A percentile compares a stretch with the other conserved stretches of the same genome.
These are phyloP conservation scores for Ogataea hybrid DNA, from an alignment of 1,139 yeast species.

Conservation along the genomic window DNA sequence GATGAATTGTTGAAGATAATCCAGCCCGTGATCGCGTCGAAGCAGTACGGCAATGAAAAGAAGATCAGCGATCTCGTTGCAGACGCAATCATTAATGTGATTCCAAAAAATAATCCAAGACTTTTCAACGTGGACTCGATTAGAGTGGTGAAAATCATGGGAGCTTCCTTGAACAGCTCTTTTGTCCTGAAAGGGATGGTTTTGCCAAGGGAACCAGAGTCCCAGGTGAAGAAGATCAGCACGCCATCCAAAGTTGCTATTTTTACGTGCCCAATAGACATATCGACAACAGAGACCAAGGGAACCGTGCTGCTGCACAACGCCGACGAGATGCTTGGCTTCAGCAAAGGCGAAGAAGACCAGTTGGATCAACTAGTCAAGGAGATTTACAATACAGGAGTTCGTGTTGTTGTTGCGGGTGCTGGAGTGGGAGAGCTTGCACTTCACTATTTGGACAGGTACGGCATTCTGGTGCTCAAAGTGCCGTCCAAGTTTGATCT, in stretches of 20 bases:
- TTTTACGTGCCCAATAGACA: slow-evolving; percentile 91
- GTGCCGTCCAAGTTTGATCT: slow-evolving; percentile 93
- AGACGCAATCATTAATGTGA: slow-evolving; percentile 77
- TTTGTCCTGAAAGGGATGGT: slow-evolving; percentile 96
- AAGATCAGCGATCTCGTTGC: slow-evolving; percentile 74
- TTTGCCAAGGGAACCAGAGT: slow-evolving; percentile 96
- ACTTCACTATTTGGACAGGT: slow-evolving; percentile 86
- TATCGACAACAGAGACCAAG: slow-evolving; percentile 92
- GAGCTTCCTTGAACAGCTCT: slow-evolving; percentile 71
- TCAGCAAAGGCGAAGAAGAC: slow-evolving; percentile 93
- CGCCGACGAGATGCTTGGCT: slow-evolving; percentile 95
- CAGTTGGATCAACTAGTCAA: slow-evolving; percentile 86
- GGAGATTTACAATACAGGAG: slow-evolving; percentile 82
- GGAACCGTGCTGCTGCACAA: slow-evolving; percentile 95
- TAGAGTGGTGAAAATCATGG: slow-evolving; percentile 96
- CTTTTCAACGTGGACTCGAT: slow-evolving; percentile 85
- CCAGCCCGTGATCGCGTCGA: slow-evolving; percentile 86
- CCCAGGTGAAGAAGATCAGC: slow-evolving; percentile 64
- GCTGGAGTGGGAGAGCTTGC: slow-evolving; percentile 92
- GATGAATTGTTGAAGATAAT: slow-evolving; percentile 70
- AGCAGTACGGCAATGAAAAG: slow-evolving; percentile 89
- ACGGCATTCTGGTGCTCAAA: slow-evolving; percentile 78
- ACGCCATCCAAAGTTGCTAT: slow-evolving; percentile 82
- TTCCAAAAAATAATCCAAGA: slow-evolving; percentile 56
- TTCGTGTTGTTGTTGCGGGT: slow-evolving; percentile 88